Base-by-base conservation (phyloP, 805 yeast species). In the Wickerhamomyces kurtzmanii region DNA sequence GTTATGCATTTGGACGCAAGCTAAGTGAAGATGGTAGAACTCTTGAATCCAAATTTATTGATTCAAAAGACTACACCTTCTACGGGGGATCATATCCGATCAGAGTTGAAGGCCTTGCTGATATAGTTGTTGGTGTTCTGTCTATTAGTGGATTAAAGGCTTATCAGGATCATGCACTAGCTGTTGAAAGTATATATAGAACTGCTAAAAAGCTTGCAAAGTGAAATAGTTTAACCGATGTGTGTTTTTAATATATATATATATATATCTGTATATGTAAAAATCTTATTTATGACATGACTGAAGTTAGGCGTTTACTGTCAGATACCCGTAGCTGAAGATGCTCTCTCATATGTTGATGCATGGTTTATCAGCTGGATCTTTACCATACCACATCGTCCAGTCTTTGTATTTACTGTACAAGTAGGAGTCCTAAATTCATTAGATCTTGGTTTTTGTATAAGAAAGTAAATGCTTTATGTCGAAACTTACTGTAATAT, bases 331-430 rank as follows among this genome's bases (percentile, higher is more conserved):
- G n/a, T n/a, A n/a, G n/a, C n/a, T n/a, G n/a, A n/a, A n/a, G n/a
- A n/a, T n/a, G n/a, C n/a, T n/a, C 16, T 16, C 14, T 37, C 30
- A 47, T 13, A 40, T 17, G 23, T 39, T 42, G 8, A 39, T 27
- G 51, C 76, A 65, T 5, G 75, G 73, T 32, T 51, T 59, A 38
- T 79, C 86, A 6, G 82, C 62, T 2, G 70, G 68, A 47, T 82
- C 93, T 24, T 63, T 65, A 1, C 79, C 82, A 38, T 70, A 82
- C 72, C 75, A 67, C 2, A 76, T 51, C 6, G 60, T 51, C 91
- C 91, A 82, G 5, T 58, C 68, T 8, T 47, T 48, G 40, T 75
- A 81, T 38, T 65, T 71, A 5, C 38, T 38, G 29, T 56, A 43
- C 39, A 76, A 39, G 3, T 22, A 30, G 1, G 68, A 49, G 7